phyloP scores from a whole-genome alignment of 192 early-diverging fungal genomes.

The Gigaspora rosea region DNA sequence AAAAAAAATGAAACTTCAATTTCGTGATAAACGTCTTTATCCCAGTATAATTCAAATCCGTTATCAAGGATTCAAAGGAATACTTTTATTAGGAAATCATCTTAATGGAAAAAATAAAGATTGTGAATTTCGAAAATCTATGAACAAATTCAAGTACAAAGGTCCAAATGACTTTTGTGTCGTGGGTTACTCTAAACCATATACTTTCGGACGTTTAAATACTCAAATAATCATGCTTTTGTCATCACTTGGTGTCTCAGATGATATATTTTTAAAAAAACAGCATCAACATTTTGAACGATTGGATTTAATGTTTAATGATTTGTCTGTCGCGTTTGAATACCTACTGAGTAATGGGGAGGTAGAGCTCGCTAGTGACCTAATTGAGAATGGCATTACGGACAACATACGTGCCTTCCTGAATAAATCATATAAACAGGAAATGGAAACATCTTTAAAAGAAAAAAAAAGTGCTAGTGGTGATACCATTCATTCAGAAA shows the following conservation, averaged over 20 bases:
- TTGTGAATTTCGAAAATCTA: slow-evolving; percentile 3
- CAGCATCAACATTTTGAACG: slow-evolving; percentile 42
- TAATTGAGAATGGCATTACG: slow-evolving; percentile 43
- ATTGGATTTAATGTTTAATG: slow-evolving; percentile 40
- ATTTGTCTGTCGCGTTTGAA: slow-evolving; percentile 39
- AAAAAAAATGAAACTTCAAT: neutral
- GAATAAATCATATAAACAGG: slow-evolving; percentile 46
- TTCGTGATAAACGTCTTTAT: neutral
- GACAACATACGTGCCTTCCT: slow-evolving; percentile 43
- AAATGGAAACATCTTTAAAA: slow-evolving; percentile 41
- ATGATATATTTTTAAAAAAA: slow-evolving; percentile 53
- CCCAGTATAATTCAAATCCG: neutral
- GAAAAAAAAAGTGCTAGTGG: slow-evolving; percentile 52
- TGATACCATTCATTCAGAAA: slow-evolving; percentile 46
- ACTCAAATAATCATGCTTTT: slow-evolving; percentile 65
- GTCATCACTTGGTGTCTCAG: slow-evolving; percentile 55
- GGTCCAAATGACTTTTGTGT: neutral
- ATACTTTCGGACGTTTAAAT: slow-evolving; percentile 44
- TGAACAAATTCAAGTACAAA: neutral
- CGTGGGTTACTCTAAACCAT: neutral
- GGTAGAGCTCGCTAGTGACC: slow-evolving; percentile 39
- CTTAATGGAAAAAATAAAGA: neutral
- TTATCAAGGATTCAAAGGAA: slow-evolving; percentile 12
- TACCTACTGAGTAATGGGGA: slow-evolving; percentile 47
- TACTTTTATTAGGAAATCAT: neutral